Evolutionary conservation across 192 early-diverging fungal genomes (phyloP), one percentile per base, ranked within the genome.

Genomic region (Jimgerdemannia lactiflua): DNA sequence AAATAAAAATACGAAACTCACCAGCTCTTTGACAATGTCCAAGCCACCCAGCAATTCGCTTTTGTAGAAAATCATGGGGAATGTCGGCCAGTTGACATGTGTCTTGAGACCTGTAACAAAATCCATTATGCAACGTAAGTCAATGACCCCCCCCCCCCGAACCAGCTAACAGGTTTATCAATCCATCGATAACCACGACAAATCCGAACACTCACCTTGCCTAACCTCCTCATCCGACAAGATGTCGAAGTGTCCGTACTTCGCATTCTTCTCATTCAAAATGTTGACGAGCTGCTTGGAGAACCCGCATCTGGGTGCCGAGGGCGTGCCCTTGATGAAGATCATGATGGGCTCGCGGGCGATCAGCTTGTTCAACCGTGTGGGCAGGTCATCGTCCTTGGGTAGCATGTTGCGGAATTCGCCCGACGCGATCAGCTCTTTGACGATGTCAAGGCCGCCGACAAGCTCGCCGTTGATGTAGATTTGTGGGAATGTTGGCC

Each of bases 401-500:
- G 89, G 75, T 70, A 99, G 80, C 71, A 95, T 73, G 64, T 87
- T 83, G 74, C 94, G 91, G 73, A 99, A 91, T 83, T 97, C 95
- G 9, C 96, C 95, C n/a, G 86, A 92, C 83, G 92, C 86, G 75
- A 93, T 86, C 93, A 99, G 93, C 78, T 91, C 90, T 20, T 95
- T 86, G 77, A 99, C 79, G 76, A 99, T 97, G 80, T 99, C 96
- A 78, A 91, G 93, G 20, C 97, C 97, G 72, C 97, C 96, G 66
- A 98, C 90, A 80, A 99, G 96, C 86, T 98, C 95, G 76, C 96
- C 96, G 77, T 96, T 93, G 79, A 99, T 87, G 76, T 94, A 99
- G 6, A 99, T 92, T 85, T 99, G 97, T 18, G 97, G 97, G 79
- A 95, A 93, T 43, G 97, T 99, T 10, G 96, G 97, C 97, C 97